Base-by-base conservation (phyloP, 345 rosid genomes). In the Carallia brachiata region DNA sequence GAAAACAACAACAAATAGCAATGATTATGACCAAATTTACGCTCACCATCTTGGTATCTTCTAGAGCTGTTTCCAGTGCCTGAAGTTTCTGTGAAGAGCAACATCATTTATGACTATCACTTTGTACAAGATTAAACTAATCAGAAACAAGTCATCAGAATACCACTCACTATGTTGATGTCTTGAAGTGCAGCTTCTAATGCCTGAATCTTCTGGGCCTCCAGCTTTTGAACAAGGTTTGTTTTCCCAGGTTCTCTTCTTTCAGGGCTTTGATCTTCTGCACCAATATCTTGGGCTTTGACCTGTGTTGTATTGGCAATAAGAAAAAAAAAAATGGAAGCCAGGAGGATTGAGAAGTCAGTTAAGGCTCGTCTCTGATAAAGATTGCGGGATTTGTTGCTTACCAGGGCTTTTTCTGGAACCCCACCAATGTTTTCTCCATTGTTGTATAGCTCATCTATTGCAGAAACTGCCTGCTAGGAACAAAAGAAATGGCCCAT, bases 11-110 rank as follows among this genome's bases (percentile, higher is more conserved):
- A 23, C 23, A 23, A 23, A 23, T 23, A 23, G 23, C 4, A 9
- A 63, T 56, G 17, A 52, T 48, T 19, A 65, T 10, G 17, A 34
- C 60, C 15, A 67, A 37, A 44, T 64, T 70, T 2, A 36, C 63
- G 52, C 77, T 79, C 28, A 81, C 88, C 70, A 7, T 66, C 81
- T 77, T 85, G 66, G 82, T 75, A 62, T 74, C 72, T 62, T 79
- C 67, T 7, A 85, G 75, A 58, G 82, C 81, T 39, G 73, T 78
- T 79, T 84, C 88, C 81, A 81, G 13, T 50, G 77, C 81, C 61
- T 79, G 77, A 36, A 87, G 40, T 69, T 82, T 79, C 76, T 65
- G 71, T 17, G 17, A 53, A 30, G 31, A 6, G 39, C 36, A 44
- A 31, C 13, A 17, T 13, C 6, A 64, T 27, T 1, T 7, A 68